phyloP scores from a whole-genome alignment of 768 basidiomycete species.

The Leccinum rimulosum region DNA sequence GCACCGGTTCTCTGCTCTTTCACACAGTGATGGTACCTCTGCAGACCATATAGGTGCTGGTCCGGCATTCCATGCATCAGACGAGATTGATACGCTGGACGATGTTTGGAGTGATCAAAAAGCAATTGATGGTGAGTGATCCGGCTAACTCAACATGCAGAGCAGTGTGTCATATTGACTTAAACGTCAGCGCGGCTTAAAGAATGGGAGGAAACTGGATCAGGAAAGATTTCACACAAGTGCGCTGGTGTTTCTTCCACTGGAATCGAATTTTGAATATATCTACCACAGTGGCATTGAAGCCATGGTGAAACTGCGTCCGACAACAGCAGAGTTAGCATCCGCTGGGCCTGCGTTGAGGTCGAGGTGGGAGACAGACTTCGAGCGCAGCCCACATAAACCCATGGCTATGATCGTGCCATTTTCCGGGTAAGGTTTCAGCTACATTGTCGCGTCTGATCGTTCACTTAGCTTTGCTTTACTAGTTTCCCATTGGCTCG shows the following conservation, averaged over 20 bases:
- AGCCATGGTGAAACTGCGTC: slow-evolving; percentile 55
- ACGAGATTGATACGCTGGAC: slow-evolving; percentile 49
- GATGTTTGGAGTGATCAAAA: slow-evolving; percentile 38
- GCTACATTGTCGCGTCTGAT: not conserved
- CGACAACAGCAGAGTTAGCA: slow-evolving; percentile 44
- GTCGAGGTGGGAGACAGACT: slow-evolving; percentile 50
- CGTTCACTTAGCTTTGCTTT: not conserved
- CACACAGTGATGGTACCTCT: not conserved
- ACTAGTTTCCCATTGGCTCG: slow-evolving; percentile 27
- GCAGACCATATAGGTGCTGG: slow-evolving; percentile 31
- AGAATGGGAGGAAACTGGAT: slow-evolving; percentile 37
- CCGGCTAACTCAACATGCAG: slow-evolving; percentile 8
- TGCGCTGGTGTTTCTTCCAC: slow-evolving; percentile 20
- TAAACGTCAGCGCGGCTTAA: slow-evolving; percentile 21
- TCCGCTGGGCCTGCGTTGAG: slow-evolving; percentile 46
- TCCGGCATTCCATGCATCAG: slow-evolving; percentile 38
- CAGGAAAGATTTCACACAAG: slow-evolving; percentile 55
- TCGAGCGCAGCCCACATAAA: slow-evolving; percentile 50
- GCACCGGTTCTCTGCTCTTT: not conserved
- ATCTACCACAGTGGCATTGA: slow-evolving; percentile 43
- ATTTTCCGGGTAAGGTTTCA: slow-evolving; percentile 37
- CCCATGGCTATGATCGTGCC: slow-evolving; percentile 45
- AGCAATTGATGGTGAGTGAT: slow-evolving; percentile 38
- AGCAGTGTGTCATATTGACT: not conserved
- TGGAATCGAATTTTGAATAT: not conserved